Evolutionary conservation across 1,139 yeast genomes (phyloP).

Genomic region (Pichia sp.): DNA sequence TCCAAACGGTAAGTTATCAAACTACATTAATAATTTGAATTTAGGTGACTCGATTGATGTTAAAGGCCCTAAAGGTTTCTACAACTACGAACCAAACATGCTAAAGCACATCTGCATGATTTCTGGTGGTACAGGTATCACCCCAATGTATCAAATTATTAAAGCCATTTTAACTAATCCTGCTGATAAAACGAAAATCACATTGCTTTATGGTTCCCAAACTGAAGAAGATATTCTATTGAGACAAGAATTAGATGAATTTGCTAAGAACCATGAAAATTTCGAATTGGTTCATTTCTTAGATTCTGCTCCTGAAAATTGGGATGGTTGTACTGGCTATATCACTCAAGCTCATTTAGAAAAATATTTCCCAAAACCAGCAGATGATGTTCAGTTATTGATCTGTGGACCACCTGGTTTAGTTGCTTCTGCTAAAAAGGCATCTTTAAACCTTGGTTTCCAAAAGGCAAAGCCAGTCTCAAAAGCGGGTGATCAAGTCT

Average conservation of each 20-base stretch:
- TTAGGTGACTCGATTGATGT: constrained; percentile 66
- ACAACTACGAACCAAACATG: constrained; percentile 78
- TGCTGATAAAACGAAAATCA: constrained; percentile 75
- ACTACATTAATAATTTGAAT: constrained; percentile 57
- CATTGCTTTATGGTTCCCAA: constrained; percentile 72
- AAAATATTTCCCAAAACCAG: constrained; percentile 56
- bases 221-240: constrained; percentile 72
- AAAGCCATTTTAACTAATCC: constrained; percentile 66
- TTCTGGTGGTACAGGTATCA: constrained; percentile 50
- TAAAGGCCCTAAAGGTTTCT: constrained; percentile 92
- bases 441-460: constrained; percentile 70
- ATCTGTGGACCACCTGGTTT: constrained; percentile 95
- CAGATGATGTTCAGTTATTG: constrained; percentile 60
- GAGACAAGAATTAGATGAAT: constrained; percentile 65
- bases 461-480: constrained; percentile 86
- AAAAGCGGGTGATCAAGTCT: constrained; percentile 88
- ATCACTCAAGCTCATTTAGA: constrained; percentile 72
- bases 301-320: constrained; percentile 63
- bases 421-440: constrained; percentile 74
- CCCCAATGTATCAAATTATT: constrained; percentile 86
- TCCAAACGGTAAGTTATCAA: constrained; percentile 84
- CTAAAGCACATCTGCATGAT: constrained; percentile 73
- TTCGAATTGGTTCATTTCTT: constrained; percentile 69
- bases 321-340: constrained; percentile 81
- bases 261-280: constrained; percentile 54